Conservation (phyloP, 176 grass and related monocot genomes). For the Oryza nivara region DNA sequence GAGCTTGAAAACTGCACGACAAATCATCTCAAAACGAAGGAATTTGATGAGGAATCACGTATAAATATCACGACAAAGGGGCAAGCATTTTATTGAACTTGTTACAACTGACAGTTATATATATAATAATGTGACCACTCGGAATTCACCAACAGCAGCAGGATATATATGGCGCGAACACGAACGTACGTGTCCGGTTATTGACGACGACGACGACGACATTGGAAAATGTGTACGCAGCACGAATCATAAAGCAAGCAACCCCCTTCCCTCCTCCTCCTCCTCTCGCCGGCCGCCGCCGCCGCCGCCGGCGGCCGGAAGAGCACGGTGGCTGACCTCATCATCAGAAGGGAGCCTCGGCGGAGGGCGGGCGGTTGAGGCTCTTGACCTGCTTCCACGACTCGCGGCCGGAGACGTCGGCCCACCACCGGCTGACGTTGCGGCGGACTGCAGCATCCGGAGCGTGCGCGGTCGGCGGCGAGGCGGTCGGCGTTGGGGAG, state of each 20-base stretch:
- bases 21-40: too few species aligned
- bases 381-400: conserved; percentile 69
- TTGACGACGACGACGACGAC: conserved; percentile 23
- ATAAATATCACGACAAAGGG: neutral
- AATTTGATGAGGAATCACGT: neutral
- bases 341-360: conserved; percentile 53
- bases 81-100: neutral
- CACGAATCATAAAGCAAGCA: neutral
- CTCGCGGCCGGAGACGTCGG: conserved; percentile 43
- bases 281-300: too few species aligned
- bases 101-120: neutral
- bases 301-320: too few species aligned
- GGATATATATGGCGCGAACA: neutral
- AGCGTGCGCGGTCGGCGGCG: conserved; percentile 41
- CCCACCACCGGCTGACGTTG: conserved; percentile 72
- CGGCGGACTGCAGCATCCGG: conserved; percentile 46
- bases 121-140: neutral
- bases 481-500: conserved; percentile 76
- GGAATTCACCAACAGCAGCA: neutral
- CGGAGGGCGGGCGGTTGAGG: conserved; percentile 57
- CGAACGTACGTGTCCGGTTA: neutral
- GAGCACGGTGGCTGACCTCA: too few species aligned
- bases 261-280: neutral
- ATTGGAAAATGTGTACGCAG: neutral
- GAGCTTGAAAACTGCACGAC: too few species aligned